phyloP scores from a whole-genome alignment of 345 rosid genomes.

The Cardamine resedifolia region DNA sequence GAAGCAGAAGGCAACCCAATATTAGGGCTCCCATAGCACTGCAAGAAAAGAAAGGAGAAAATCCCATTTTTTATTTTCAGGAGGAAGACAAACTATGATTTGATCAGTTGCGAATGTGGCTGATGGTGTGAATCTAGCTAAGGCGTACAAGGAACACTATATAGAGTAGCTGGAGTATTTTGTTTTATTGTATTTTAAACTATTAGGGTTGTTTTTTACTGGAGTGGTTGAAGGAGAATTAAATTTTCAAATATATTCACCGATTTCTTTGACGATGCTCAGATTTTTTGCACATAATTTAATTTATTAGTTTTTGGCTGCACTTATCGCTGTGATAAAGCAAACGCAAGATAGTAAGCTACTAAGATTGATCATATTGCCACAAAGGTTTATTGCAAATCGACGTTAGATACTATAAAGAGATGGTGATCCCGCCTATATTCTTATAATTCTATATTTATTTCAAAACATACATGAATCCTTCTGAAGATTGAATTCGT shows the following conservation, averaged over 20 bases:
- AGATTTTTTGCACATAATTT: neutral
- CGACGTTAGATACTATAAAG: neutral
- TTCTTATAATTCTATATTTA: neutral
- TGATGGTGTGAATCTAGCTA: slow-evolving; percentile 7
- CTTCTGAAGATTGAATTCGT: neutral
- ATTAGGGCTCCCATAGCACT: slow-evolving; percentile 27
- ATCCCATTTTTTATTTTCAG: neutral
- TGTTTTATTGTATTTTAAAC: neutral
- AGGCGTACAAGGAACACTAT: neutral
- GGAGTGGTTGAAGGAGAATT: neutral
- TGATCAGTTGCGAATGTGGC: slow-evolving; percentile 1
- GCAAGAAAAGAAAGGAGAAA: slow-evolving; percentile 22
- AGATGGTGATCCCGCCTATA: neutral
- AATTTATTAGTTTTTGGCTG: neutral
- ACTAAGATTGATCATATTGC: neutral
- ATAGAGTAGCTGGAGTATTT: slow-evolving; percentile 27
- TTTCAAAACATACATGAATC: slow-evolving; percentile 6
- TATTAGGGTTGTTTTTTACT: neutral
- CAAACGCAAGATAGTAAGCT: too few relatives aligned
- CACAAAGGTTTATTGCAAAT: neutral
- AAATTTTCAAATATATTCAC: neutral
- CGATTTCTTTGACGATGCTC: neutral
- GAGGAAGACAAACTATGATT: neutral
- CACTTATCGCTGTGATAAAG: too few relatives aligned
- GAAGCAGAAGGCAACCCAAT: slow-evolving; percentile 34